phyloP scores from a whole-genome alignment of 257 asterid species.

The Primulina tabacum region DNA sequence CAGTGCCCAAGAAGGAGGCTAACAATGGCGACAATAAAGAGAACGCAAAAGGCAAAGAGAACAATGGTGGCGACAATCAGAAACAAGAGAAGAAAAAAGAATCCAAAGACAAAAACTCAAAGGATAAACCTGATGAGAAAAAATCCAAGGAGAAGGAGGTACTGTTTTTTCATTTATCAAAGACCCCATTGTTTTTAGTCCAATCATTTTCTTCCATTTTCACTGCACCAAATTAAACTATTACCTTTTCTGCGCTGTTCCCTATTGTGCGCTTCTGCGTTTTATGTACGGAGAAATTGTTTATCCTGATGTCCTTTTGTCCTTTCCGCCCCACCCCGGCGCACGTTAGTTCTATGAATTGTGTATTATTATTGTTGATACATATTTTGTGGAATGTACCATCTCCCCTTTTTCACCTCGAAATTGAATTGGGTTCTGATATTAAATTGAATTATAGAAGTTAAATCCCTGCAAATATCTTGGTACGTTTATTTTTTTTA shows the following conservation, averaged over 20 bases:
- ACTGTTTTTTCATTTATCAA: not conserved
- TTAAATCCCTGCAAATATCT: not conserved
- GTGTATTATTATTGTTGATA: no score
- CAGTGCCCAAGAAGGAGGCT: constrained; percentile 35
- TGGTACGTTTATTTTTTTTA: not conserved
- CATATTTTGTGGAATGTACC: no score
- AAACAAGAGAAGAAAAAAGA: constrained; percentile 31
- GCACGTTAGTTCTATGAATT: constrained; percentile 16
- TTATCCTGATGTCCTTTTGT: constrained; percentile 21
- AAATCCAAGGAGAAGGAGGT: constrained; percentile 48
- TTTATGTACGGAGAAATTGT: constrained; percentile 8
- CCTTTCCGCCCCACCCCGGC: constrained; percentile 10
- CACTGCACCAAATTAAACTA: not conserved
- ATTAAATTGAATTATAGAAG: no score
- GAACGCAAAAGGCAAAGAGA: not conserved
- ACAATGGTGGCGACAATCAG: constrained; percentile 14
- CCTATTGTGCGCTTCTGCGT: constrained; percentile 18
- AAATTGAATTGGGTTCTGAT: no score
- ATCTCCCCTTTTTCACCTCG: no score
- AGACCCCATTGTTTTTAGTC: not conserved
- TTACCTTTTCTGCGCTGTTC: not conserved
- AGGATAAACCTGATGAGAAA: constrained; percentile 45
- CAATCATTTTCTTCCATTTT: not conserved
- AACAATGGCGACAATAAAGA: constrained; percentile 19
- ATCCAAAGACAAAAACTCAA: constrained; percentile 29